A percentile compares a stretch with the other conserved stretches of the same genome.
phyloP scores from a whole-genome alignment of 352 stramenopile species.

The Pseudoperonospora humuli region DNA sequence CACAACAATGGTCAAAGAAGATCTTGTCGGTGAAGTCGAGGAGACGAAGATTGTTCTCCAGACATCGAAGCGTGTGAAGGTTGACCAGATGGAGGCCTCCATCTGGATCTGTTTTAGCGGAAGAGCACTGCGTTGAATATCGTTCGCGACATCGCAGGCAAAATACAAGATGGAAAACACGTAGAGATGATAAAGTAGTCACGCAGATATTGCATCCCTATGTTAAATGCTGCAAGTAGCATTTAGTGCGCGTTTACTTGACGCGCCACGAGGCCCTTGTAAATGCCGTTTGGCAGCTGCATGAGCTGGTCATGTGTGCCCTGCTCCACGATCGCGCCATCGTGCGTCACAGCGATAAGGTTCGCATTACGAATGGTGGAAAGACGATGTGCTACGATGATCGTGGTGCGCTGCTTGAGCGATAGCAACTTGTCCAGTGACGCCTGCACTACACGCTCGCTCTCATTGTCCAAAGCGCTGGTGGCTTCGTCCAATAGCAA shows the following conservation, averaged over 20 bases:
- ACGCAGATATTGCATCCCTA: too few species aligned
- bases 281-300: conserved; percentile 35
- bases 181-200: too few species aligned
- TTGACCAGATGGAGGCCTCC: too few species aligned
- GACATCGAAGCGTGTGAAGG: too few species aligned
- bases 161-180: too few species aligned
- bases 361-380: conserved; percentile 31
- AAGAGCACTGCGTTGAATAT: too few species aligned
- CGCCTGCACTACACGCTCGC: conserved; percentile 28
- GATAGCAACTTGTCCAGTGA: conserved; percentile 25
- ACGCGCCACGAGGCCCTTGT: conserved; percentile 32
- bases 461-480: conserved; percentile 31
- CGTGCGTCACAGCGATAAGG: conserved; percentile 28
- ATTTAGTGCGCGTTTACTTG: conserved; percentile 26
- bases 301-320: conserved; percentile 66
- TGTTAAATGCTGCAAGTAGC: too few species aligned
- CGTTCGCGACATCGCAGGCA: too few species aligned
- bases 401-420: conserved; percentile 29
- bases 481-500: conserved; percentile 28
- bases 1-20: too few species aligned
- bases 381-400: conserved; percentile 28
- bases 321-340: conserved; percentile 29
- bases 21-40: too few species aligned
- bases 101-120: too few species aligned
- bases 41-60: too few species aligned